Evolutionary conservation across 2,329 filamentous ascomycete genomes (phyloP).

Genomic region (Neonectria sp.): DNA sequence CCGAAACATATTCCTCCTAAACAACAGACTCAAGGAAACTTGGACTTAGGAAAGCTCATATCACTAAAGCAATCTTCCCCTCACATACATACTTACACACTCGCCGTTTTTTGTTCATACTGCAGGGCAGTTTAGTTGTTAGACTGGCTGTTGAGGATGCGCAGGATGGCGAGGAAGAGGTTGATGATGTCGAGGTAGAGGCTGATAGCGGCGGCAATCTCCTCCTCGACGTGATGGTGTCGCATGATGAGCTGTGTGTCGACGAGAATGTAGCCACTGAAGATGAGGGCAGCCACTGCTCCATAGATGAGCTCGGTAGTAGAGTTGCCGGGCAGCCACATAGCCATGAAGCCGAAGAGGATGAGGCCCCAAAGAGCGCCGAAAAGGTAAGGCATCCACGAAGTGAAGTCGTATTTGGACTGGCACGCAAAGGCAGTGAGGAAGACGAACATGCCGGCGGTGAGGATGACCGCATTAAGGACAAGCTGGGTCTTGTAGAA

Average conservation of each 20-base stretch:
- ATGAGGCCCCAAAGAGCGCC: conserved; percentile 91
- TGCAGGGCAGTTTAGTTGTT: conserved; percentile 78
- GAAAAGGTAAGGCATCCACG: conserved; percentile 96
- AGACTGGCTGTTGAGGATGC: conserved; percentile 95
- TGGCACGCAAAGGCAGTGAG: conserved; percentile 94
- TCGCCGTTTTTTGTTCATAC: not conserved
- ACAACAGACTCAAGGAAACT: conserved; percentile 17
- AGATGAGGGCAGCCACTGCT: conserved; percentile 85
- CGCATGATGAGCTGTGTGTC: conserved; percentile 97
- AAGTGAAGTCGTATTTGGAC: conserved; percentile 97
- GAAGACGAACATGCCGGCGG: conserved; percentile 85
- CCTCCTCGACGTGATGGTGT: conserved; percentile 97
- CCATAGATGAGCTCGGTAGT: conserved; percentile 90
- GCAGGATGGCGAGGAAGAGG: conserved; percentile 93
- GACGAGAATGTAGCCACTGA: conserved; percentile 94
- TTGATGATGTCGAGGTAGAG: conserved; percentile 98
- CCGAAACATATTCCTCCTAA: conserved; percentile 12
- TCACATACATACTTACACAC: not conserved
- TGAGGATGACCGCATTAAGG: conserved; percentile 90
- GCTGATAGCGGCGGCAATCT: conserved; percentile 95
- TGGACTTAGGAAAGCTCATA: conserved; percentile 1
- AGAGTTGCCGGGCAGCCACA: conserved; percentile 88
- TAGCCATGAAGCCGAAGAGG: conserved; percentile 92
- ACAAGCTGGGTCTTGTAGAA: conserved; percentile 90
- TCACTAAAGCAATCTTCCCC: not conserved